Conservation (phyloP, 306 rosid genomes). For the Comarum palustre region DNA sequence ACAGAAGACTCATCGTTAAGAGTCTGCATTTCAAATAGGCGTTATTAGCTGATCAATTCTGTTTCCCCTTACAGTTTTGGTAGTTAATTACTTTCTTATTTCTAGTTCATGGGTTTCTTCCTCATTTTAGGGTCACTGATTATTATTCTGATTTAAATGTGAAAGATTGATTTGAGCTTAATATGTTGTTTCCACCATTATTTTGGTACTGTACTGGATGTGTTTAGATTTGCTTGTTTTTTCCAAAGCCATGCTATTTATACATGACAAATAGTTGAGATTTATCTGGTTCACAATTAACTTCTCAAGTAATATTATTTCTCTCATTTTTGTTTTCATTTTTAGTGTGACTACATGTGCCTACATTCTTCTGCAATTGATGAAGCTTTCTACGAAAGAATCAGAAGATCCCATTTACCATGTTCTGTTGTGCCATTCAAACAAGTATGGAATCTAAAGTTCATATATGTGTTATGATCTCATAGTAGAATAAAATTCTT, state of each 20-base stretch:
- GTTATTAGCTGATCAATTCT: too few species aligned
- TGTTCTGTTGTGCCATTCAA: conserved; percentile 55
- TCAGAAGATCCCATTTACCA: conserved; percentile 60
- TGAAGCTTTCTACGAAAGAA: conserved; percentile 68
- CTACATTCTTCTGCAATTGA: conserved; percentile 60
- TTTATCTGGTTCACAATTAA: not conserved
- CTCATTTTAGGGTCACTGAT: too few species aligned
- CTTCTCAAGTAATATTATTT: conserved; percentile 11
- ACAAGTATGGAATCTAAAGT: conserved; percentile 48
- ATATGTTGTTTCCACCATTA: not conserved
- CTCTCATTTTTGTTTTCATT: conserved; percentile 11
- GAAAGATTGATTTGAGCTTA: conserved; percentile 16
- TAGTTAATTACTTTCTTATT: not conserved
- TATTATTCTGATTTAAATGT: conserved; percentile 5
- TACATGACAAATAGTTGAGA: not conserved
- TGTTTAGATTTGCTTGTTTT: not conserved
- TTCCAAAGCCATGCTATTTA: not conserved
- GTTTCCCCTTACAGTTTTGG: too few species aligned
- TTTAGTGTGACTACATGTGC: conserved; percentile 61
- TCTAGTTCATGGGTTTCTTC: conserved; percentile 1
- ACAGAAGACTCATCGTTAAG: too few species aligned
- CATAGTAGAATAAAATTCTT: not conserved
- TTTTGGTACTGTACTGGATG: not conserved
- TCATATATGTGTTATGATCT: conserved; percentile 1
- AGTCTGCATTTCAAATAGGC: too few species aligned